These are phyloP conservation scores for Phytopythium kandeliae DNA, from an alignment of 352 stramenopile species.

Conservation along the genomic window DNA sequence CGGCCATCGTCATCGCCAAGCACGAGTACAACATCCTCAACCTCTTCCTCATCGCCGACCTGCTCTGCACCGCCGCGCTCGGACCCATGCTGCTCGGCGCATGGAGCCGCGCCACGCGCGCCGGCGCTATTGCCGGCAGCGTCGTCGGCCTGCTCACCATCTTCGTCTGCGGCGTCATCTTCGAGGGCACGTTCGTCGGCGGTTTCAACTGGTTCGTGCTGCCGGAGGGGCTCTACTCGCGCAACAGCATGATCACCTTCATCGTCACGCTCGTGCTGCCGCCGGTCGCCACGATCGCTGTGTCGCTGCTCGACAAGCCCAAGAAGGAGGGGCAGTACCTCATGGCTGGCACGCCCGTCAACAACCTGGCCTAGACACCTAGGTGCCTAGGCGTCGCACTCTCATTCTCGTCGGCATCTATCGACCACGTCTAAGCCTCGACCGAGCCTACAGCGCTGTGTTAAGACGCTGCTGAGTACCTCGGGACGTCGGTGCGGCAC, in stretches of 20 bases:
- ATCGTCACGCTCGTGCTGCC: conserved; percentile 65
- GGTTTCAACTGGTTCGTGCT: conserved; percentile 76
- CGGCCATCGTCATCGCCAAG: conserved; percentile 59
- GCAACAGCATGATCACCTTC: conserved; percentile 79
- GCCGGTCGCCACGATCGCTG: conserved; percentile 36
- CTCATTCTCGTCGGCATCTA: too few relatives aligned
- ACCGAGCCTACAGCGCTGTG: too few relatives aligned
- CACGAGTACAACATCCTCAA: conserved; percentile 65
- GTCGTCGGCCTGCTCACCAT: conserved; percentile 59
- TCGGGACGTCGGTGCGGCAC: too few relatives aligned
- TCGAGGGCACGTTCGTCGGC: conserved; percentile 59
- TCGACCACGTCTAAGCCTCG: too few relatives aligned
- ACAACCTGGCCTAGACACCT: conserved; percentile 11
- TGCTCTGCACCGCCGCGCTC: conserved; percentile 67
- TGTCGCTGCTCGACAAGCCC: conserved; percentile 41
- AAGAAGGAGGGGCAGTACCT: conserved; percentile 24
- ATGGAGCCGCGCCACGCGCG: conserved; percentile 42
- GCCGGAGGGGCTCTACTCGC: conserved; percentile 67
- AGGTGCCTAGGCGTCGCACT: too few relatives aligned
- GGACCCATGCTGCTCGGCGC: conserved; percentile 63
- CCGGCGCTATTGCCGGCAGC: conserved; percentile 42
- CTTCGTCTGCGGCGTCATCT: conserved; percentile 54
- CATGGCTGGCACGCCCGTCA: conserved; percentile 14
- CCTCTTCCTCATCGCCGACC: conserved; percentile 70
- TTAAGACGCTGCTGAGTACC: too few relatives aligned